A percentile compares a stretch with the other conserved stretches of the same genome.
These are phyloP conservation scores for Mimosa bimucronata DNA, from an alignment of 306 rosid genomes.

Conservation along the genomic window DNA sequence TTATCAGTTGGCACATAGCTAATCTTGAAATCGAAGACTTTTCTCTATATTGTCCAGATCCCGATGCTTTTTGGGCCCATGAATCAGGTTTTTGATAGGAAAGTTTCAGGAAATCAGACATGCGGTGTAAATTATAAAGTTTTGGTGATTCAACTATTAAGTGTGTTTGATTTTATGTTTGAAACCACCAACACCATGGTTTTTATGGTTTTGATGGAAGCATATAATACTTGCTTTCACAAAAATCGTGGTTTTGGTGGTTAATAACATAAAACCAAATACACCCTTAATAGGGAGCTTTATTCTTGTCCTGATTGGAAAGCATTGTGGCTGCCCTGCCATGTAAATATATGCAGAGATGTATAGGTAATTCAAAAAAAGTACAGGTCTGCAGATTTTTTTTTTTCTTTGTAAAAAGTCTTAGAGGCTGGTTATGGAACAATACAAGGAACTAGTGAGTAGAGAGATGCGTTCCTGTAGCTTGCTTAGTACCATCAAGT, in stretches of 20 bases:
- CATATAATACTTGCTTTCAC: not conserved
- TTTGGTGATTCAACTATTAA: conserved; percentile 29
- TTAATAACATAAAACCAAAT: not conserved
- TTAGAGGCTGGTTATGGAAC: conserved; percentile 21
- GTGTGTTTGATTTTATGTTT: not conserved
- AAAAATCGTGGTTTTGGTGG: not conserved
- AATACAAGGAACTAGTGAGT: not conserved
- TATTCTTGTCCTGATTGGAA: conserved; percentile 30
- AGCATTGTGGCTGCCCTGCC: conserved; percentile 38
- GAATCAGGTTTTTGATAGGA: conserved; percentile 61
- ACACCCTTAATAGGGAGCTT: conserved; percentile 16
- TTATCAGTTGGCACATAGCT: conserved; percentile 93
- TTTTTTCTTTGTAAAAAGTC: conserved; percentile 42
- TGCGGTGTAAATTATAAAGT: conserved; percentile 29
- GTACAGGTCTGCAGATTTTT: conserved; percentile 54
- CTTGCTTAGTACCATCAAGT: not conserved
- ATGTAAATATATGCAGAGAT: conserved; percentile 58
- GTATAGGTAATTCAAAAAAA: conserved; percentile 46
- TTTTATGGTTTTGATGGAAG: not conserved
- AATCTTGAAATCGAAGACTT: conserved; percentile 82
- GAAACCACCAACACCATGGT: not conserved
- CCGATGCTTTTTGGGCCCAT: conserved; percentile 94
- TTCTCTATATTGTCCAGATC: conserved; percentile 84
- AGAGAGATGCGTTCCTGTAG: not conserved
- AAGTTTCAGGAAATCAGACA: conserved; percentile 22